Conservation (phyloP, 352 stramenopile genomes). For the Phytophthora pseudosyringae region DNA sequence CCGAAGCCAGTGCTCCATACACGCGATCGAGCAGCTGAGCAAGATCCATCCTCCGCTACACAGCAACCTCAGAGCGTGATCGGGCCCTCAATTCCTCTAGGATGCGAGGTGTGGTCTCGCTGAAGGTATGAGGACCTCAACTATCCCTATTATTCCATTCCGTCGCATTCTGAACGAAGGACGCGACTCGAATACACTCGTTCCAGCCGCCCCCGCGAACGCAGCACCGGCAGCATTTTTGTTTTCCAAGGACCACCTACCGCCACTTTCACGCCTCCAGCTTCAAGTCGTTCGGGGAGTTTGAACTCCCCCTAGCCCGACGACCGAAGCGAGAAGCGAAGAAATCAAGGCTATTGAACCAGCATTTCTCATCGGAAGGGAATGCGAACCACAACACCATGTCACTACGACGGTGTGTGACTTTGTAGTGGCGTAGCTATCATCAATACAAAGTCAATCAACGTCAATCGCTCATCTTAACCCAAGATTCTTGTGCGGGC, state of each 20-base stretch:
- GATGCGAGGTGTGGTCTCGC: conserved; percentile 4
- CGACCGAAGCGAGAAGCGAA: conserved; percentile 22
- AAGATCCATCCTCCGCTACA: conserved; percentile 11
- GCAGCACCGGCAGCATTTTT: conserved; percentile 12
- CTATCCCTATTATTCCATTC: conserved; percentile 10
- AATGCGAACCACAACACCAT: conserved; percentile 14
- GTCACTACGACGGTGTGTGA: background rate
- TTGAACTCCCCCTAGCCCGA: conserved; percentile 26
- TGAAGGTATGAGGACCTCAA: background rate
- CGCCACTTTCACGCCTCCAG: conserved; percentile 13
- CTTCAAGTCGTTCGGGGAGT: conserved; percentile 31
- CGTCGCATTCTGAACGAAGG: conserved; percentile 27
- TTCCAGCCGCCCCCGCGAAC: conserved; percentile 12
- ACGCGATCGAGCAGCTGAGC: conserved; percentile 23
- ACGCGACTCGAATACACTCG: conserved; percentile 19
- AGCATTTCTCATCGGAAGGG: conserved; percentile 40
- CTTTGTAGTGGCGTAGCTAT: conserved; percentile 17
- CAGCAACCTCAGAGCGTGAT: conserved; percentile 11
- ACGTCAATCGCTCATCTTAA: too few species aligned
- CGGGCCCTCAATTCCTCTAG: conserved; percentile 8
- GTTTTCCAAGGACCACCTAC: conserved; percentile 3
- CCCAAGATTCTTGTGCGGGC: too few species aligned
- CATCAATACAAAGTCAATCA: conserved; percentile 19
- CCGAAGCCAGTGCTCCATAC: conserved; percentile 23
- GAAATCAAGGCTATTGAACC: conserved; percentile 7